Evolutionary conservation across 2,329 filamentous ascomycete genomes (phyloP), one percentile per base, ranked within the genome.

Genomic region (Pseudomassariella vexata): DNA sequence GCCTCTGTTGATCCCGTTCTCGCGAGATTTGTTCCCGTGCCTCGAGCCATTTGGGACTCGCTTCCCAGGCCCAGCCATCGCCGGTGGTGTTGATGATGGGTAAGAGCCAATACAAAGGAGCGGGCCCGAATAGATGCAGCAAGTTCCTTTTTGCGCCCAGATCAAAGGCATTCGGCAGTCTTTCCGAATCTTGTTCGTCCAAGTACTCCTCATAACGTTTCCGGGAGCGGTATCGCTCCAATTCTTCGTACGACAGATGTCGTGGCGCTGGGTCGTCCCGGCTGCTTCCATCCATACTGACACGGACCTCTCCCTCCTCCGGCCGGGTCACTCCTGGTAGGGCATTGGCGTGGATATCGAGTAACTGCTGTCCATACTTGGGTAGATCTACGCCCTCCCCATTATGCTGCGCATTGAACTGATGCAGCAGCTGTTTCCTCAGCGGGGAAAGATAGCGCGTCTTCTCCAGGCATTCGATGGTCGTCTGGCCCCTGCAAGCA

Each of bases 391-490:
- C 57, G 25, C 62, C 61, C 42, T 69, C 57, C 33, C 66, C 63
- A 49, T 64, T 70, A 52, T 73, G 65, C 39, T 74, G 68, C 28
- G 73, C 67, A 39, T 65, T 60, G 44, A 77, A 73, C 34, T 80
- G 73, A 40, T 75, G 66, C 51, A 85, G 79, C 52, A 90, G 73
- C 29, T 74, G 74, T 52, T 78, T 79, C 35, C 82, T 75, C 38
- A 95, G 56, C 0, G 87, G 86, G 8, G 84, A 87, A 6, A 95
- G 73, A 59, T 98, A 98, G 34, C 92, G 76, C 2, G 90, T 96
- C 67, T 92, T 95, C 60, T 98, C 92, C 38, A 98, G 66, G 49
- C 84, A 94, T 57, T 98, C 92, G 37, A 98, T 95, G 3, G 92
- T 98, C 1, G 92, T 98, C 59, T 94, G 80, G 4, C 86, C 87